Base-by-base conservation (phyloP, 352 stramenopile species). In the Phytophthora colocasiae region DNA sequence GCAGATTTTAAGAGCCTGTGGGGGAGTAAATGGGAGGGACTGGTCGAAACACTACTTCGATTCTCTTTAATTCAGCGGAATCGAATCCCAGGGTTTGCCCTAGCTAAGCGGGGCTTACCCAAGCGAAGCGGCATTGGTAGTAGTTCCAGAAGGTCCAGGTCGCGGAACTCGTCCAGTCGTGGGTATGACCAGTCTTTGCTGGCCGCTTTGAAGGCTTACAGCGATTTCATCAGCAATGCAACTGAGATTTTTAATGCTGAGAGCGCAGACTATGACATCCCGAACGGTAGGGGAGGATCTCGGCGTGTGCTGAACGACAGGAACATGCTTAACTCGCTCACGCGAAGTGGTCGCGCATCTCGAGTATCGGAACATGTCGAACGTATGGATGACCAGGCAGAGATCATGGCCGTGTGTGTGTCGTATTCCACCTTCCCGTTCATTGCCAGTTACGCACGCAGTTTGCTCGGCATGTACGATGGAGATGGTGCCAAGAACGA, bases 391-490 rank as follows among this genome's bases (percentile, higher is more conserved):
- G 87, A 71, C 27, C 83, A 94, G 24, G 82, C 75, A 3, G 77
- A 92, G 46, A 57, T 92, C 27, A 88, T 92, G 79, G 75, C 77
- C 1, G 82, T 94, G 2, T 92, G 82, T 48, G 75, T 92, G 3
- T 90, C 82, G 6, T 94, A 91, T 63, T 92, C 86, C 53, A 94
- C 86, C 6, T 94, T 94, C 47, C 86, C 86, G 41, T 92, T 94
- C 59, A 94, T 94, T 39, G 90, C 86, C 24, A 94, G 83, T 77
- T 94, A 92, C 59, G 86, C 86, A 17, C 80, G 86, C 15, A 90
- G 82, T 64, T 73, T 91, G 19, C 73, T 94, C 2, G 81, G 81
- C 2, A 71, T 92, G 53, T 90, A 91, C 66, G 83, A 92, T 43
- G 81, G 77, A 6, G 78, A 92, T 24, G 72, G 83, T 43, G 79